phyloP scores from a whole-genome alignment of 169 alveolate species.

The Theileria annulata region DNA sequence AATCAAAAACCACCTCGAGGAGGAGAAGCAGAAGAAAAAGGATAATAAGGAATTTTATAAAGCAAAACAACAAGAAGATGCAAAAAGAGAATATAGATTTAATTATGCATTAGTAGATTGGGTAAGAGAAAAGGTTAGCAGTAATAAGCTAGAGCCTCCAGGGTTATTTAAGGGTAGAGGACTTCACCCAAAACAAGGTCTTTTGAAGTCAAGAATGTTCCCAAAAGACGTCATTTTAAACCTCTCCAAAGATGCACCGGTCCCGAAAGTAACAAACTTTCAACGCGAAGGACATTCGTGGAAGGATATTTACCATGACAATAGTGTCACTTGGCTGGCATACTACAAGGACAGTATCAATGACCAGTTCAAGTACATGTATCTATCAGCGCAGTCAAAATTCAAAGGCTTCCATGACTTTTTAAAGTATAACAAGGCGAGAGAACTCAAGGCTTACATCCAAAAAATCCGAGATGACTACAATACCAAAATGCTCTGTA shows the following conservation, averaged over 20 bases:
- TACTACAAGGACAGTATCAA: slow-evolving; percentile 91
- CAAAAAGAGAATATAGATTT: slow-evolving; percentile 71
- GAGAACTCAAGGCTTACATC: slow-evolving; percentile 85
- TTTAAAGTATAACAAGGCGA: slow-evolving; percentile 95
- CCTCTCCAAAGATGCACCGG: slow-evolving; percentile 93
- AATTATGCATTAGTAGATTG: slow-evolving; percentile 81
- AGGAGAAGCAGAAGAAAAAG: slow-evolving; percentile 77
- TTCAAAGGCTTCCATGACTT: slow-evolving; percentile 95
- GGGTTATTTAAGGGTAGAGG: slow-evolving; percentile 99
- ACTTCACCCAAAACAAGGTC: slow-evolving; percentile 97
- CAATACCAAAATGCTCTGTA: slow-evolving; percentile 79
- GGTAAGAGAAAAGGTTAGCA: slow-evolving; percentile 91
- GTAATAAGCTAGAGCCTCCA: slow-evolving; percentile 96
- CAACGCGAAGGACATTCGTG: slow-evolving; percentile 96
- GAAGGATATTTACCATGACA: slow-evolving; percentile 94
- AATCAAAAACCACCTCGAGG: slow-evolving; percentile 85
- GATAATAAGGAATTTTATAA: slow-evolving; percentile 84
- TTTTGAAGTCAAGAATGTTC: slow-evolving; percentile 83
- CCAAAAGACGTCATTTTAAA: slow-evolving; percentile 94
- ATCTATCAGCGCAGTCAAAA: slow-evolving; percentile 92
- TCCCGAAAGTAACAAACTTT: slow-evolving; percentile 87
- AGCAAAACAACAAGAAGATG: slow-evolving; percentile 77
- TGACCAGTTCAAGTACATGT: slow-evolving; percentile 91
- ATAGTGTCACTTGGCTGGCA: slow-evolving; percentile 96
- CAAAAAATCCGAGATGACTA: slow-evolving; percentile 90